phyloP scores from a whole-genome alignment of 2,329 filamentous ascomycete genomes.

The Helotiales sp. region DNA sequence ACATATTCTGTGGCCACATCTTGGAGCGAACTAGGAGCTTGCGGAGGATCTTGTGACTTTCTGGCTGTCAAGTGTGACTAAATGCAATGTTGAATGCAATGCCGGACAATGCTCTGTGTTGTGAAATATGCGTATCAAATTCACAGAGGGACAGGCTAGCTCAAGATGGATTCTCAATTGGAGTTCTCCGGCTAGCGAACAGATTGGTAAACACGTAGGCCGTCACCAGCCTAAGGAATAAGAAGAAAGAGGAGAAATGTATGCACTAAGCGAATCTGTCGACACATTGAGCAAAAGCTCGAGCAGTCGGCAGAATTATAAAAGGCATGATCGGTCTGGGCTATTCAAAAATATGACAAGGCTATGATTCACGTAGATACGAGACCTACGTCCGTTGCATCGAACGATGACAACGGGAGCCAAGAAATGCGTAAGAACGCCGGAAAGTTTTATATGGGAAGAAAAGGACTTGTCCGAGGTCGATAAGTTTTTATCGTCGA shows the following conservation, averaged over 20 bases:
- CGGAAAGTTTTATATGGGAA: conserved; percentile 29
- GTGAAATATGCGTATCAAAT: too few species aligned
- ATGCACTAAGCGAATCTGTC: conserved; percentile 35
- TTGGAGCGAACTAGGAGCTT: too few species aligned
- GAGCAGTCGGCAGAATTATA: conserved; percentile 34
- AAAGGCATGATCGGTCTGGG: conserved; percentile 32
- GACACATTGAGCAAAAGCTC: conserved; percentile 28
- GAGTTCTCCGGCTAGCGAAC: too few species aligned
- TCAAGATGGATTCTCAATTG: too few species aligned
- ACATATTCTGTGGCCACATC: too few species aligned
- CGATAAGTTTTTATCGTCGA: conserved; percentile 6
- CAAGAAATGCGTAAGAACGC: conserved; percentile 33
- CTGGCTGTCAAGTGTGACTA: too few species aligned
- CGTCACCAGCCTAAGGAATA: too few species aligned
- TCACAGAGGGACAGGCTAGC: too few species aligned
- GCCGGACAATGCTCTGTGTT: too few species aligned
- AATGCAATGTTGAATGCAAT: too few species aligned
- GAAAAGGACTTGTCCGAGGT: conserved; percentile 7
- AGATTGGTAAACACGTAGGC: too few species aligned
- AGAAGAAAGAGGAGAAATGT: conserved; percentile 18
- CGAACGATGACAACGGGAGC: conserved; percentile 26
- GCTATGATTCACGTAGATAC: conserved; percentile 24
- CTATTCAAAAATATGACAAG: conserved; percentile 31
- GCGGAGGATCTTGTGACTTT: too few species aligned
- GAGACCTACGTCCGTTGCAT: conserved; percentile 23